Conservation (phyloP, 2,329 filamentous ascomycete genomes). For the Monilinia aucupariae region DNA sequence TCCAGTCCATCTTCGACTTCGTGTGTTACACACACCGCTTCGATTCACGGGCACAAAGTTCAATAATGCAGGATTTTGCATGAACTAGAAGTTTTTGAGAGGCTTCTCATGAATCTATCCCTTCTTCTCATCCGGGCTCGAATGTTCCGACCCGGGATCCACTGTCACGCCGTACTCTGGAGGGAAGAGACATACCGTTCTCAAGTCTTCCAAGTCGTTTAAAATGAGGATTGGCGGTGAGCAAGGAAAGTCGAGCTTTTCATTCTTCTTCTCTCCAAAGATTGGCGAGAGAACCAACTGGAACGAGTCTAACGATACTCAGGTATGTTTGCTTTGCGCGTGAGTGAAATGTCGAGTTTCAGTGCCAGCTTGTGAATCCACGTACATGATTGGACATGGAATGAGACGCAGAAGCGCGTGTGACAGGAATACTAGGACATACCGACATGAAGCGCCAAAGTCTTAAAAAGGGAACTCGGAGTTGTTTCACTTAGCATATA, state of each 20-base stretch:
- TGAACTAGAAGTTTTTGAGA: neutral
- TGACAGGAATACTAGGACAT: conserved; percentile 8
- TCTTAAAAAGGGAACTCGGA: neutral
- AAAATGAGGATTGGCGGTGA: conserved; percentile 7
- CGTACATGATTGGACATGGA: conserved; percentile 4
- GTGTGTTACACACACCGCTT: conserved; percentile 7
- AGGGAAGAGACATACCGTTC: neutral
- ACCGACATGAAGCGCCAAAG: neutral
- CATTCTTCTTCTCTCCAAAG: neutral
- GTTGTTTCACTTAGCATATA: conserved; percentile 22
- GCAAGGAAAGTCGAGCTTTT: neutral
- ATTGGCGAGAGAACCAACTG: neutral
- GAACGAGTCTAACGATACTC: neutral
- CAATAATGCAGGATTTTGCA: neutral
- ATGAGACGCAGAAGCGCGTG: conserved; percentile 9
- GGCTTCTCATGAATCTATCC: neutral
- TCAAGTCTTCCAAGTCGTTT: neutral
- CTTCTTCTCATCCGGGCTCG: neutral
- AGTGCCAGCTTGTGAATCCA: conserved; percentile 7
- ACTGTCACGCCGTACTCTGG: conserved; percentile 7
- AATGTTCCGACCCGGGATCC: neutral
- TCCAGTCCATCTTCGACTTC: neutral
- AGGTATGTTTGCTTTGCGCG: neutral
- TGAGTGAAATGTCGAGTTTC: neutral
- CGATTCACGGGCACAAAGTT: neutral